Evolutionary conservation across 1,284 basidiomycete genomes (phyloP).

Genomic region (Fomitopsis schrenkii): DNA sequence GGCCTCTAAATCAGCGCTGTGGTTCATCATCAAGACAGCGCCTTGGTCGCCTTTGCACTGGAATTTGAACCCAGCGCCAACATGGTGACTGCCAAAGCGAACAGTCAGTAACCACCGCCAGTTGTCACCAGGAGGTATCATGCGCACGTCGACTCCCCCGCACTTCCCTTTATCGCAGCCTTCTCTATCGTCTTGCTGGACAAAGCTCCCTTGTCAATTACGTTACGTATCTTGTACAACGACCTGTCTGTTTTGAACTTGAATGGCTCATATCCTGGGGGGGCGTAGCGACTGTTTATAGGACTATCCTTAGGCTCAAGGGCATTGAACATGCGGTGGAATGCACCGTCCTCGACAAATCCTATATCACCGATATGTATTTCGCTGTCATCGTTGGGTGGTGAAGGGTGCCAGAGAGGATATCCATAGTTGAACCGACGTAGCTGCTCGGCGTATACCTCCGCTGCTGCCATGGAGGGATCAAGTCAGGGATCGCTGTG

Average conservation of each 20-base stretch:
- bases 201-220: background rate
- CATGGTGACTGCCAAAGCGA: background rate
- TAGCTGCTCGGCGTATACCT: slow-evolving; percentile 9
- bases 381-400: slow-evolving; percentile 3
- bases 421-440: slow-evolving; percentile 8
- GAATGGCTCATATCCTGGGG: background rate
- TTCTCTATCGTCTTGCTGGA: background rate
- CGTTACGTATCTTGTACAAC: background rate
- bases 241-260: background rate
- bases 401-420: slow-evolving; percentile 11
- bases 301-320: background rate
- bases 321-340: slow-evolving; percentile 13
- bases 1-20: background rate
- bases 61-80: background rate
- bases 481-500: no score
- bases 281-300: background rate
- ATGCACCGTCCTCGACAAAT: slow-evolving; percentile 11
- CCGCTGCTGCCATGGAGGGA: no score
- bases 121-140: background rate
- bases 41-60: background rate
- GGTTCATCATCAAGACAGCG: background rate
- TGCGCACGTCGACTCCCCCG: background rate
- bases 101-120: background rate
- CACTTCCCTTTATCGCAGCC: background rate
- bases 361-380: slow-evolving; percentile 12